Evolutionary conservation across 2,329 filamentous ascomycete species (phyloP).

Genomic region (Alternaria ventricosa): DNA sequence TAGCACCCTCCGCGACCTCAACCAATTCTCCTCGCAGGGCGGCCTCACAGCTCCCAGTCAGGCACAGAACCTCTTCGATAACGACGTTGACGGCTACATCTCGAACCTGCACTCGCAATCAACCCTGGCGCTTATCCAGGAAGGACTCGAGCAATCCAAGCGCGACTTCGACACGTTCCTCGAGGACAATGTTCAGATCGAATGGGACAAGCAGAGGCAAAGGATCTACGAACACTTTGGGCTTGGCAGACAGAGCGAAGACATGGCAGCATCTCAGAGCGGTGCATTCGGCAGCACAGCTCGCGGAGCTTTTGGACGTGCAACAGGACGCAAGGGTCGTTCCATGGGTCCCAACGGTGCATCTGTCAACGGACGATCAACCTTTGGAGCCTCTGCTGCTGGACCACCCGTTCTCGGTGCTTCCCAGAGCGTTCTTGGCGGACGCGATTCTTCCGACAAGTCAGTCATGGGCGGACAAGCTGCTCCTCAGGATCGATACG

Average conservation of each 20-base stretch:
- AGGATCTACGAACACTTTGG: conserved; percentile 97
- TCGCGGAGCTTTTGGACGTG: conserved; percentile 61
- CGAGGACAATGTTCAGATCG: conserved; percentile 91
- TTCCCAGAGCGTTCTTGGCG: conserved; percentile 64
- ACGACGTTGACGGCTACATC: conserved; percentile 73
- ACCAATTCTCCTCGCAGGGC: conserved; percentile 71
- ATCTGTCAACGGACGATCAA: conserved; percentile 42
- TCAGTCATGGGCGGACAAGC: conserved; percentile 55
- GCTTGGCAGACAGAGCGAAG: conserved; percentile 61
- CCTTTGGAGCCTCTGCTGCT: conserved; percentile 68
- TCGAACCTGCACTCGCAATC: conserved; percentile 88
- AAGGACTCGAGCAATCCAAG: conserved; percentile 87
- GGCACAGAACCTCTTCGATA: conserved; percentile 55
- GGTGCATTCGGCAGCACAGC: conserved; percentile 43
- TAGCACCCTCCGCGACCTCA: conserved; percentile 83
- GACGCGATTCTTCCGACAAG: conserved; percentile 68
- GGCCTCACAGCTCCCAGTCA: conserved; percentile 65
- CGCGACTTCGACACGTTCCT: conserved; percentile 92
- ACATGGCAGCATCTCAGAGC: conserved; percentile 46
- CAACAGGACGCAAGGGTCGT: conserved; percentile 50
- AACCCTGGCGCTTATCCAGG: conserved; percentile 86
- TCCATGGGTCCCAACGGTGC: conserved; percentile 46
- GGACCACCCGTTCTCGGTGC: conserved; percentile 88
- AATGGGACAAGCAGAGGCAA: conserved; percentile 93
- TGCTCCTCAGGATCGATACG: conserved; percentile 74